Evolutionary conservation across 2,329 filamentous ascomycete species (phyloP).

Genomic region (Paecilomyces sp.): DNA sequence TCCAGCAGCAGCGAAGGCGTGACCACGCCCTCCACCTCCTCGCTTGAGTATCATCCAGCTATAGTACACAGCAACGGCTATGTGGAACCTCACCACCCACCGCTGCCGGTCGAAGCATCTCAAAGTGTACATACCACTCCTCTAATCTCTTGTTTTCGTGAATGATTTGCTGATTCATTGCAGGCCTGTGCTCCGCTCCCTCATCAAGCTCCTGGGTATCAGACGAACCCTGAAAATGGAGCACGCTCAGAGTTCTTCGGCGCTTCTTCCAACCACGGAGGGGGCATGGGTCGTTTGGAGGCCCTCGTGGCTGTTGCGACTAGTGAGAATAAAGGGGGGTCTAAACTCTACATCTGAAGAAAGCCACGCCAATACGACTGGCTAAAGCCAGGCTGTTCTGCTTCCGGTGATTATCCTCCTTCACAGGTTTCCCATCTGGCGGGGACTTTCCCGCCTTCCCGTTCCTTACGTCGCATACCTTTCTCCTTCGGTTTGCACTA

Average conservation of each 20-base stretch:
- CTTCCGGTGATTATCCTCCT: background rate
- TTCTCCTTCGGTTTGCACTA: constrained; percentile 1
- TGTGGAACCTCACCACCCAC: constrained; percentile 35
- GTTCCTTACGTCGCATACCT: constrained; percentile 4
- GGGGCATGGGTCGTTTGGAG: constrained; percentile 42
- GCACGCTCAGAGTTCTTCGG: constrained; percentile 20
- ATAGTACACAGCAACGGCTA: constrained; percentile 43
- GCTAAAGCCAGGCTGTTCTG: background rate
- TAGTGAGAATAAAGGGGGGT: constrained; percentile 34
- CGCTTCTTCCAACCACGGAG: constrained; percentile 19
- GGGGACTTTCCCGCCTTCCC: background rate
- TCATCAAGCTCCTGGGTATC: constrained; percentile 22
- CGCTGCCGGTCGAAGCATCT: constrained; percentile 26
- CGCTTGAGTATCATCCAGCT: constrained; percentile 42
- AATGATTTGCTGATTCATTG: constrained; percentile 12
- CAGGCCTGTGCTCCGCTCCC: constrained; percentile 26
- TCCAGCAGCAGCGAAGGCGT: constrained; percentile 44
- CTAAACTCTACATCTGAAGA: constrained; percentile 25
- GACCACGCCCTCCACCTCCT: constrained; percentile 39
- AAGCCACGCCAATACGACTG: background rate
- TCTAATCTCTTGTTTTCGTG: background rate
- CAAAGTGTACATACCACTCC: constrained; percentile 30
- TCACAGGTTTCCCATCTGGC: background rate
- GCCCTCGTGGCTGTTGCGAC: constrained; percentile 45
- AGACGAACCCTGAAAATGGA: constrained; percentile 18